A percentile compares a stretch with the other conserved stretches of the same genome.
Conservation (phyloP, 768 basidiomycete genomes). For the Steccherinum ochraceum region DNA sequence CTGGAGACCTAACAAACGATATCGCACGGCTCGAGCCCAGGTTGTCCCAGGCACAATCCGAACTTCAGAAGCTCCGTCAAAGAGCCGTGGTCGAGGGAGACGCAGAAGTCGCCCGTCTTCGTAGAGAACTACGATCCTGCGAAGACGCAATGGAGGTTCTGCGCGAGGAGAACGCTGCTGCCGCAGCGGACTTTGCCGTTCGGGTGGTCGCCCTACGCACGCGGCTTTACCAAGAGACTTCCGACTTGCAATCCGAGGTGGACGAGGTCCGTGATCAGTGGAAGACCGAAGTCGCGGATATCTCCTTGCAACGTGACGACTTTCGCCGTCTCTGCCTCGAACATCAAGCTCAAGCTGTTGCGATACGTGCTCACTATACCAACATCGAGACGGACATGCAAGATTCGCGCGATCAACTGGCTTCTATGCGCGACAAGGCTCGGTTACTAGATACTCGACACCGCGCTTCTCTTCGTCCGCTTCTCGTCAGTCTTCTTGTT, state of each 20-base stretch:
- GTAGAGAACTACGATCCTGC: neutral
- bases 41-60: neutral
- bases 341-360: neutral
- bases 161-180: neutral
- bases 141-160: neutral
- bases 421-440: neutral
- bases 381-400: neutral
- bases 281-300: neutral
- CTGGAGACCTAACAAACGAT: neutral
- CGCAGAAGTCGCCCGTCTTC: neutral
- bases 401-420: neutral
- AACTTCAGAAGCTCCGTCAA: neutral
- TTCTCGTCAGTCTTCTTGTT: neutral
- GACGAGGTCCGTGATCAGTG: neutral
- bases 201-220: neutral
- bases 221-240: neutral
- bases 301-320: neutral
- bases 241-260: neutral
- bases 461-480: neutral
- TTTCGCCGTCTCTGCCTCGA: neutral
- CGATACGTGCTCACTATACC: neutral
- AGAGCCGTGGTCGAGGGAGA: neutral
- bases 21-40: neutral
- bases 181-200: neutral
- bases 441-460: neutral